phyloP scores from a whole-genome alignment of 441 rosid genomes.

The Cnidoscolus chayamansa region DNA sequence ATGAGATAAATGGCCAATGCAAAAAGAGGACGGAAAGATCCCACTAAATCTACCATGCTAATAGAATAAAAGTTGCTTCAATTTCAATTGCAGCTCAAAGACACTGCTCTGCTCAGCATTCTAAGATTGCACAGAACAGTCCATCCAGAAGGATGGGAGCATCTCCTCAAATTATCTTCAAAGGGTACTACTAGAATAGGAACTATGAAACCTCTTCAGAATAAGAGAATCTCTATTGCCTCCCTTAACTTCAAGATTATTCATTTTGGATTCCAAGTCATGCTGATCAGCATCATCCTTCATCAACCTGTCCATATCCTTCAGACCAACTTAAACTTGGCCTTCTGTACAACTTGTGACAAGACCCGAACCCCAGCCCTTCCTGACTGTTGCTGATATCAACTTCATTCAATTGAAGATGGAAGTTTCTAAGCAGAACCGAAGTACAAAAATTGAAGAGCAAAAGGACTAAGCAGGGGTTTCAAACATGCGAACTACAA shows the following conservation, averaged over 20 bases:
- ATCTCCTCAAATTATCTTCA: conserved; percentile 23
- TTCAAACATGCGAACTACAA: too few species aligned
- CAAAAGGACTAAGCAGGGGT: too few species aligned
- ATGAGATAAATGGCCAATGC: neutral
- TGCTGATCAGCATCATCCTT: conserved; percentile 44
- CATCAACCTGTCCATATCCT: conserved; percentile 51
- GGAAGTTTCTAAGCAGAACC: conserved; percentile 12
- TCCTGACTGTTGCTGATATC: conserved; percentile 69
- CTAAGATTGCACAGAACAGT: conserved; percentile 22
- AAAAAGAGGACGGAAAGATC: neutral
- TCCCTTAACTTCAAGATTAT: conserved; percentile 54
- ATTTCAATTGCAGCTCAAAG: conserved; percentile 15
- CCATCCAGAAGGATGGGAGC: conserved; percentile 32
- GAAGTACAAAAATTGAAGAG: too few species aligned
- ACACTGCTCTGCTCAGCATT: conserved; percentile 16
- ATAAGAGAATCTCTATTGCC: conserved; percentile 32
- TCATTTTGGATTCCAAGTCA: conserved; percentile 68
- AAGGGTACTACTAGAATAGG: conserved; percentile 22
- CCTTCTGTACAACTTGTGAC: conserved; percentile 63
- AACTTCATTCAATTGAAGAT: conserved; percentile 51
- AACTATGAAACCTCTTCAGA: conserved; percentile 6
- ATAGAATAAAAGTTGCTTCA: conserved; percentile 7
- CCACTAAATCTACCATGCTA: conserved; percentile 17
- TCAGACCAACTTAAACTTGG: conserved; percentile 70
- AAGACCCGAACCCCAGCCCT: conserved; percentile 66